Base-by-base conservation (phyloP, 352 stramenopile genomes). In the Pythium dissimile region DNA sequence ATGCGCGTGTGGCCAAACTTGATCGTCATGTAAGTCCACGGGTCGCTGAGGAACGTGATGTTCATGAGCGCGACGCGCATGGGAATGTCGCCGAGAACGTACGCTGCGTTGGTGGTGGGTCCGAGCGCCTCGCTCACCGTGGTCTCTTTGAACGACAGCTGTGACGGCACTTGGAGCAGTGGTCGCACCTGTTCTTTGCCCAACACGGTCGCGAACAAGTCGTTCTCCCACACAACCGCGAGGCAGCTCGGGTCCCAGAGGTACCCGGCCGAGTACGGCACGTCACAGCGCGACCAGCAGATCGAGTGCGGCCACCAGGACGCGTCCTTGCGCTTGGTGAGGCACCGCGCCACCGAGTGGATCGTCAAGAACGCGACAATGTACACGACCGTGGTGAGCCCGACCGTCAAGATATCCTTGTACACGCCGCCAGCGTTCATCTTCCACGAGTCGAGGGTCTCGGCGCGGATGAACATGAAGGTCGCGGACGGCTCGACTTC, bases 171-270 rank as follows among this genome's bases (percentile, higher is more conserved):
- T 11, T 66, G 59, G 1, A 61, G 45, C 34, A 45, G 30, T 23
- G 51, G 50, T 2, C 59, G 42, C 35, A 51, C 44, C 23, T 55
- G 50, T 15, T 61, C 59, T 1, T 31, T 56, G 43, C 59, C 59
- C 15, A 66, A 31, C 6, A 66, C 12, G 4, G 44, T 61, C 27
- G 32, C 47, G 3, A 63, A 21, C 41, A 71, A n/a, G 39, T 71
- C 63, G 32, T 69, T 64, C 27, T 71, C 63, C 63, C 63, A 71
- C 21, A 54, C 56, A 23, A 71, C 58, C 13, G 67, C 57, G 28
- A 71, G 46, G 21, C 56, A 67, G 30, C 63, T 71, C n/a, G 63
- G 63, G 28, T 71, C 63, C 63, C 63, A 71, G 44, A 71, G 57
- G 51, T 67, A 67, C 5, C 63, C 63, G 10, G 63, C 56, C 12